Percentiles rank a stretch among this genome's conserved stretches.
Evolutionary conservation across 2,329 filamentous ascomycete species (phyloP).

Genomic region (Ophiocordyceps robertsii): DNA sequence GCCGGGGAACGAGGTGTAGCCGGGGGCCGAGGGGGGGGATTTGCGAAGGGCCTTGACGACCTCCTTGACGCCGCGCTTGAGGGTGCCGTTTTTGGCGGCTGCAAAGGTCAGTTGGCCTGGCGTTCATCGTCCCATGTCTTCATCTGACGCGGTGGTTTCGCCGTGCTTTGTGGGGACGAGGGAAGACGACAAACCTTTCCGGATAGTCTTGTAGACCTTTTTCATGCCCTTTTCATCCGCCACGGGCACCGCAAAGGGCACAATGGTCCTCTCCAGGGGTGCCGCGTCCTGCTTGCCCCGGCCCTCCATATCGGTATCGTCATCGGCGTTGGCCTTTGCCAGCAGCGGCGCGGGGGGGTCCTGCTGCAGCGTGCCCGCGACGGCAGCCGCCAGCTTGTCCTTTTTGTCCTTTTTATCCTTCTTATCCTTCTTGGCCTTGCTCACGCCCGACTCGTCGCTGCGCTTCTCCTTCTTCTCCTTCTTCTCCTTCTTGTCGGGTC

Average conservation of each 20-base stretch:
- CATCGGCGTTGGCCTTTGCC: conserved; percentile 20
- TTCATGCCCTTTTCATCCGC: conserved; percentile 64
- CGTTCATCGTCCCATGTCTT: neutral
- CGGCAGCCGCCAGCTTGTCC: conserved; percentile 52
- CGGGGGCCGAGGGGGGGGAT: conserved; percentile 57
- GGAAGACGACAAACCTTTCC: conserved; percentile 32
- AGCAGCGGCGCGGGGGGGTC: conserved; percentile 16
- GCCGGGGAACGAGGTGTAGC: conserved; percentile 49
- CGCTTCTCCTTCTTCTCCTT: conserved; percentile 45
- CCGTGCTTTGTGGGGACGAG: neutral
- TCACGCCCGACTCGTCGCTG: conserved; percentile 38
- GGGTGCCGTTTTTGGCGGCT: conserved; percentile 91
- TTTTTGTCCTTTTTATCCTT: conserved; percentile 61
- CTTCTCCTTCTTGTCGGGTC: conserved; percentile 39
- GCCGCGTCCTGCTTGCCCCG: conserved; percentile 28
- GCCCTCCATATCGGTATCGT: conserved; percentile 29
- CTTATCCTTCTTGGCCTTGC: conserved; percentile 45
- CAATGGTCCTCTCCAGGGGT: conserved; percentile 44
- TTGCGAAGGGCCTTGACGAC: conserved; percentile 98
- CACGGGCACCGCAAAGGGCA: conserved; percentile 73
- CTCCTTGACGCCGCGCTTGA: conserved; percentile 97
- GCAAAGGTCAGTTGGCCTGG: conserved; percentile 4
- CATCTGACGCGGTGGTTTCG: neutral
- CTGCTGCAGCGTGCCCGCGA: conserved; percentile 52
- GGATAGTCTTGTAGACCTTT: conserved; percentile 44